Base-by-base conservation (phyloP, 176 grass and related monocot species). In the Dendrocalamus sinicus region DNA sequence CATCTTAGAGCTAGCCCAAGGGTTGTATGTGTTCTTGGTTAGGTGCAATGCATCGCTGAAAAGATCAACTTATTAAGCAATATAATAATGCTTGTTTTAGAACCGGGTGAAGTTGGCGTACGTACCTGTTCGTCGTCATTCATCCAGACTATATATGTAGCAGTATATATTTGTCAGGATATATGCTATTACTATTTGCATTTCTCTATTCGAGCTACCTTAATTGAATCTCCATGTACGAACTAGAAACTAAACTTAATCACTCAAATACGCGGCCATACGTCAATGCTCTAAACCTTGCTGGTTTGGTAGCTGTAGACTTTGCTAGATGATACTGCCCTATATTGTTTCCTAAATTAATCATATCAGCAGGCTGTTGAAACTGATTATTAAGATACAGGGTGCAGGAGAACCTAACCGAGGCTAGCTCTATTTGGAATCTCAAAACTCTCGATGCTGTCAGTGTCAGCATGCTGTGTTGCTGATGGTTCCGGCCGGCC, bases 211-310 rank as follows among this genome's bases (percentile, higher is more conserved):
- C 3, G 55, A 22, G 20, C 55, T 7, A 58, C 8, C 55, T 58
- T n/a, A 9, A 22, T 4, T 58, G 55, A n/a, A 58, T 22, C 19
- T 58, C 19, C 55, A 22, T 58, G 55, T 55, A 20, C 8, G 17
- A 45, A 40, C 39, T 39, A 11, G 45, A 61, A 23, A 61, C 22
- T 35, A 9, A 28, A 28, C 28, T 28, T 28, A 28, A 65, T 10
- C 24, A 37, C 26, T 73, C 6, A 63, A 76, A 76, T 66, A 53
- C 15, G 82, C 71, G 58, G 71, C 82, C 59, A 84, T 84, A 23
- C 72, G 45, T 39, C 30, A 75, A 7, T 65, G 71, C 45, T 62
- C 41, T 43, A 28, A 20, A 41, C 11, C 13, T 84, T 24, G 10
- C n/a, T 26, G n/a, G 59, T 62, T 62, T 62, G 11, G 59, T 39